Percentiles rank a stretch among this genome's conserved stretches.
These are phyloP conservation scores for Trichomonascaceae sp. DNA, from an alignment of 1,139 yeast species.

Conservation along the genomic window DNA sequence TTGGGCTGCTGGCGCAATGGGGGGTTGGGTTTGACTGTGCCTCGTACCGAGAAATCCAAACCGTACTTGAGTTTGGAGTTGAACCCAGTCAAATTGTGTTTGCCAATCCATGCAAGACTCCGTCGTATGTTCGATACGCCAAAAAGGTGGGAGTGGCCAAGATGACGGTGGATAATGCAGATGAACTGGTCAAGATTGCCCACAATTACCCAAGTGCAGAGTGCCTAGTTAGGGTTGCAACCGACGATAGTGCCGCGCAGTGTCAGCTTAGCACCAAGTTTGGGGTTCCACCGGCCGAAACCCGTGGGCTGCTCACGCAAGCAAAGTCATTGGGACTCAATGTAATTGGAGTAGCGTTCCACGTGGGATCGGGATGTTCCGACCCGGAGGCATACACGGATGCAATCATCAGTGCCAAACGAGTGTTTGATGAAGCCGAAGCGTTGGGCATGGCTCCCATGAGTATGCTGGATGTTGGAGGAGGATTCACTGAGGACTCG, in stretches of 20 bases:
- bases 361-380: constrained; percentile 88
- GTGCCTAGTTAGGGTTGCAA: constrained; percentile 66
- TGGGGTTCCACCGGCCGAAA: constrained; percentile 58
- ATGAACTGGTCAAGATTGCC: constrained; percentile 66
- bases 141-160: constrained; percentile 39
- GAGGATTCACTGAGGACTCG: constrained; percentile 68
- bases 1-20: constrained; percentile 41
- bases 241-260: constrained; percentile 81
- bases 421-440: constrained; percentile 50
- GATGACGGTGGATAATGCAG: constrained; percentile 84
- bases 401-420: constrained; percentile 62
- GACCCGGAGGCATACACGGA: constrained; percentile 55
- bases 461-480: constrained; percentile 74
- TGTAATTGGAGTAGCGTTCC: constrained; percentile 84
- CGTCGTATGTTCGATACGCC: constrained; percentile 69
- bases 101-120: constrained; percentile 90
- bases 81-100: constrained; percentile 59
- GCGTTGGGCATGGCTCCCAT: constrained; percentile 33
- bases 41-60: constrained; percentile 69
- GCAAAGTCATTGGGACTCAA: constrained; percentile 51
- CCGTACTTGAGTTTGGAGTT: constrained; percentile 49
- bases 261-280: constrained; percentile 84
- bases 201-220: constrained; percentile 55
- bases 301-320: constrained; percentile 41
- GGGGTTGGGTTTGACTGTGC: constrained; percentile 92